Base-by-base conservation (phyloP, 2,329 filamentous ascomycete genomes). In the Trichothecium roseum region DNA sequence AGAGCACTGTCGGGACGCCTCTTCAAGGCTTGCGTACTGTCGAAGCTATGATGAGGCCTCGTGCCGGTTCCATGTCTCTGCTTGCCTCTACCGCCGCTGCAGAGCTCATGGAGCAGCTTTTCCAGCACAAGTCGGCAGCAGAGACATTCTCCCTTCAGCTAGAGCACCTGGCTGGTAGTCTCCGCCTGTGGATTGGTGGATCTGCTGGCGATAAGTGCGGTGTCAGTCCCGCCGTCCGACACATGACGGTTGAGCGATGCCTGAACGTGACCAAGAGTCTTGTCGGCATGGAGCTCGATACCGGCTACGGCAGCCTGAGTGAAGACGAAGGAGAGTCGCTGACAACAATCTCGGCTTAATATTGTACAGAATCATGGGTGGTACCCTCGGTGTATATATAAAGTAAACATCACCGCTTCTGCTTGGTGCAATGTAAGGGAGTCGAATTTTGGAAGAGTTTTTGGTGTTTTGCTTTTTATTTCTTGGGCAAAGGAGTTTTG, bases 151-250 rank as follows among this genome's bases (percentile, higher is more conserved):
- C 63, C 3, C 44, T 53, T 2, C 58, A 67, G 1, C 55, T 81
- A 5, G 75, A 80, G 52, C 62, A 63, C 22, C 56, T 81, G 12
- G 70, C 74, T 1, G 74, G 68, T 5, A 65, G 58, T 13, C 56
- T 81, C 32, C 63, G 77, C 18, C 66, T 76, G 28, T 81, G 77
- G 77, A 69, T 76, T 34, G 73, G 73, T 13, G 65, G 69, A 6
- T 49, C 58, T 3, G 56, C 64, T 3, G 72, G 70, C 15, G 67
- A 66, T 32, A 63, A 63, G 37, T 65, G 63, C 34, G 70, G 68
- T 2, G 55, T 80, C n/a, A 59, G 63, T 14, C 57, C 59, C 2
- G 60, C 65, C 12, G 54, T 73, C n/a, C 67, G 72, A 38, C 62
- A 64, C 37, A 60, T 61, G 42, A 64, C 78, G 45, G 67, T 79